Percentiles rank a stretch among this genome's conserved stretches.
phyloP scores from a whole-genome alignment of 805 yeast genomes.

The Teunomyces tritomae region DNA sequence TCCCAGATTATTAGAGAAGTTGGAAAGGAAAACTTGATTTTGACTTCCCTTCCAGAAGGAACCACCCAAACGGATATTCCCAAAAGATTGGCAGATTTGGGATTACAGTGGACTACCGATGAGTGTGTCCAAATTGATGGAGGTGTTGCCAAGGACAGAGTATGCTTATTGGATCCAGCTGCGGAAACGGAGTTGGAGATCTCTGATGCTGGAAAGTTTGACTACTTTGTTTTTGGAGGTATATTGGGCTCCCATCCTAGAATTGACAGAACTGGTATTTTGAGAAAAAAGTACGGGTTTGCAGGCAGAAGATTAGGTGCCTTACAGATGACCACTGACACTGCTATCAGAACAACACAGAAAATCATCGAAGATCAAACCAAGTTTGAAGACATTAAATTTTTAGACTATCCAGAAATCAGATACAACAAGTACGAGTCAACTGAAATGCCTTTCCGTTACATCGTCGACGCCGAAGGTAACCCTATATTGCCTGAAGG shows the following conservation, averaged over 20 bases:
- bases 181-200: conserved; percentile 76
- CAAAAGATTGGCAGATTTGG: conserved; percentile 49
- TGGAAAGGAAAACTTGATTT: conserved; percentile 69
- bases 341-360: conserved; percentile 92
- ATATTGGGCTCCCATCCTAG: conserved; percentile 93
- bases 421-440: conserved; percentile 85
- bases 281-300: conserved; percentile 76
- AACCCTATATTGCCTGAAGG: conserved; percentile 89
- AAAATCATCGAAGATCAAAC: conserved; percentile 59
- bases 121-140: conserved; percentile 61
- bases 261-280: conserved; percentile 89
- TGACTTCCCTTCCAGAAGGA: conserved; percentile 70
- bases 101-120: conserved; percentile 77
- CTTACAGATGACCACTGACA: conserved; percentile 96
- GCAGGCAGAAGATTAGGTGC: conserved; percentile 83
- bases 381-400: conserved; percentile 69
- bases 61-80: conserved; percentile 70
- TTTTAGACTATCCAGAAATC: conserved; percentile 92
- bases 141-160: conserved; percentile 43
- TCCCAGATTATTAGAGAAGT: conserved; percentile 78
- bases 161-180: conserved; percentile 87
- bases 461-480: conserved; percentile 60
- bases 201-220: conserved; percentile 61
- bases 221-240: conserved; percentile 94
- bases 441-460: conserved; percentile 97